Evolutionary conservation across 2,329 filamentous ascomycete species (phyloP).

Genomic region (Monosporascus sp.): DNA sequence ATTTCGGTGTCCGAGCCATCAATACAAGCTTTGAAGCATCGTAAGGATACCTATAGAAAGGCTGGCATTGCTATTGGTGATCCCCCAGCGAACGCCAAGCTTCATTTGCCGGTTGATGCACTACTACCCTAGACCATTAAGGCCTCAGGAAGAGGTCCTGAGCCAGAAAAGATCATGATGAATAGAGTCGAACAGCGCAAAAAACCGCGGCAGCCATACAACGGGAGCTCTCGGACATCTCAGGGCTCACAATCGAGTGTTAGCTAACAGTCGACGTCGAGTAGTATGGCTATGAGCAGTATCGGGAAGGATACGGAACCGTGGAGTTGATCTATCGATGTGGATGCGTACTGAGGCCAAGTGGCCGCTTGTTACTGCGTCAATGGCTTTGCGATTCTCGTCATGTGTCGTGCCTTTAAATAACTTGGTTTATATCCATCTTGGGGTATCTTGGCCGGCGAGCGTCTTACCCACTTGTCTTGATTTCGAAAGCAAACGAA

Average conservation of each 20-base stretch:
- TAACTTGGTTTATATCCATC: not conserved
- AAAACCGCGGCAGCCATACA: conserved; percentile 23
- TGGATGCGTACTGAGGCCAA: not conserved
- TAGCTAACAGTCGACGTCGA: conserved; percentile 20
- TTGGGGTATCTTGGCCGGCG: not conserved
- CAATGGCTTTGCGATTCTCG: not conserved
- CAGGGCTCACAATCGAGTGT: conserved; percentile 18
- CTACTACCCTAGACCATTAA: conserved; percentile 43
- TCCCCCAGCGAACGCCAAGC: conserved; percentile 38
- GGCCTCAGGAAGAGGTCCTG: conserved; percentile 37
- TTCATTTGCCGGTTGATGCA: conserved; percentile 41
- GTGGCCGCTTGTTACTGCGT: not conserved
- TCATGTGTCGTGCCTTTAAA: too few species aligned
- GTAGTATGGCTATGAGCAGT: conserved; percentile 12
- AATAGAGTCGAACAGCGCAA: conserved; percentile 30
- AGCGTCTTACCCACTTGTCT: too few species aligned
- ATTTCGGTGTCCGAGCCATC: conserved; percentile 46
- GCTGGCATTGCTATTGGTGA: conserved; percentile 41
- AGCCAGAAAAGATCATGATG: conserved; percentile 39
- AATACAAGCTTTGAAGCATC: conserved; percentile 41
- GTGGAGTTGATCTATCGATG: not conserved
- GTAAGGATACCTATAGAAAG: conserved; percentile 37
- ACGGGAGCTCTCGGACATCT: conserved; percentile 3
- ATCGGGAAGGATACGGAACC: conserved; percentile 2
- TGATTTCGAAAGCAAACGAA: too few species aligned